Percentiles rank a stretch among this genome's conserved stretches.
These are phyloP conservation scores for Apiotrichum veenhuisii DNA, from an alignment of 1,284 basidiomycete genomes.

Conservation along the genomic window DNA sequence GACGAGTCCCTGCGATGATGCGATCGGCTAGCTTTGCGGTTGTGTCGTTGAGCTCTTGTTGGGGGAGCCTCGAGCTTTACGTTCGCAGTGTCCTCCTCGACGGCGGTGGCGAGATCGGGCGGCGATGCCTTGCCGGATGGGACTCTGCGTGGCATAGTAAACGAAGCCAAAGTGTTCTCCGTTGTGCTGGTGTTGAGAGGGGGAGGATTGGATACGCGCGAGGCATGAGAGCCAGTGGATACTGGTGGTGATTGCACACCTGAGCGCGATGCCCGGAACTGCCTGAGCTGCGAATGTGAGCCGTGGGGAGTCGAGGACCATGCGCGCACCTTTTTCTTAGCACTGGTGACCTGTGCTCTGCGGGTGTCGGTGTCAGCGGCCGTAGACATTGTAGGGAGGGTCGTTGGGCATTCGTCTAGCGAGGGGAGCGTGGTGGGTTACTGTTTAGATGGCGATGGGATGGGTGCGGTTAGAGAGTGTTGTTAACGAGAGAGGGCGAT, in stretches of 20 bases:
- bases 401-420: not conserved
- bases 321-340: conserved; percentile 35
- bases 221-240: not conserved
- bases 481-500: conserved; percentile 5
- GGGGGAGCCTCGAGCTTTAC: not conserved
- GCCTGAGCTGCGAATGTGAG: conserved; percentile 31
- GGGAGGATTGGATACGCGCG: conserved; percentile 14
- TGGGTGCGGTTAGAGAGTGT: not conserved
- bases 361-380: conserved; percentile 13
- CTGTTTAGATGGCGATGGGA: not conserved
- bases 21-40: conserved; percentile 7
- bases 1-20: conserved; percentile 20
- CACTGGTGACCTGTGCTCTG: conserved; percentile 36
- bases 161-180: conserved; percentile 2
- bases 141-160: conserved; percentile 9
- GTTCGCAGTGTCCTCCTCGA: not conserved
- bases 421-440: not conserved
- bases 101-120: no score
- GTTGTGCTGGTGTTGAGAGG: conserved; percentile 10
- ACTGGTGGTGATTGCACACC: conserved; percentile 13
- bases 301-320: not conserved
- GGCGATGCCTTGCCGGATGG: conserved; percentile 4
- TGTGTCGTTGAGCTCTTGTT: conserved; percentile 9
- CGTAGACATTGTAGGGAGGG: conserved; percentile 4
- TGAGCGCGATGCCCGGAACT: conserved; percentile 37